A percentile compares a stretch with the other conserved stretches of the same genome.
Evolutionary conservation across 2,329 filamentous ascomycete species (phyloP).

Genomic region (Phaeosphaeriaceae sp.): DNA sequence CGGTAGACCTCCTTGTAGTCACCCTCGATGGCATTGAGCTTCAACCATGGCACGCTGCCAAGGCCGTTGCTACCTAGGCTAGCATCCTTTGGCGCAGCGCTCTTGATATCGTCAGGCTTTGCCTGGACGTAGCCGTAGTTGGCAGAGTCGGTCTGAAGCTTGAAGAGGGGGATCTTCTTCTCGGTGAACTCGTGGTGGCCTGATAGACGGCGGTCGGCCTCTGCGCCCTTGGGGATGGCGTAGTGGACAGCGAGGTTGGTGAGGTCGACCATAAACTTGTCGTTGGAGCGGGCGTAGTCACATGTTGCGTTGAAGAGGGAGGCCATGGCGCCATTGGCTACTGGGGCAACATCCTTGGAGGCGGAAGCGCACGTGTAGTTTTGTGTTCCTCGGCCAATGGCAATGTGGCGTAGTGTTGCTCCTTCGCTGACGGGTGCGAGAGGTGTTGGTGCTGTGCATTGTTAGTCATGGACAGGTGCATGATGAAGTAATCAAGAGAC

Average conservation of each 20-base stretch:
- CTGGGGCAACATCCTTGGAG: constrained; percentile 67
- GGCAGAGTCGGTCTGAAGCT: constrained; percentile 66
- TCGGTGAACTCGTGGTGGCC: constrained; percentile 84
- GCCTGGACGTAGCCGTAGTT: constrained; percentile 67
- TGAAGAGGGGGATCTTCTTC: constrained; percentile 76
- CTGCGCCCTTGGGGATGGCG: constrained; percentile 54
- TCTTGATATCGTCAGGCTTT: constrained; percentile 65
- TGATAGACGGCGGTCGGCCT: constrained; percentile 66
- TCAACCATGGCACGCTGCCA: constrained; percentile 81
- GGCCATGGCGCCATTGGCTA: constrained; percentile 75
- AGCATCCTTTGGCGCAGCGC: constrained; percentile 68
- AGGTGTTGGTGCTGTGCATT: constrained; percentile 57
- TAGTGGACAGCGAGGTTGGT: constrained; percentile 73
- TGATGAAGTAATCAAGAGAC: constrained; percentile 3
- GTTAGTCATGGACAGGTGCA: constrained; percentile 21
- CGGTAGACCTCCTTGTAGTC: constrained; percentile 79
- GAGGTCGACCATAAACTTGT: constrained; percentile 66
- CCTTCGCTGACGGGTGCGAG: constrained; percentile 68
- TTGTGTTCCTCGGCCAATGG: constrained; percentile 85
- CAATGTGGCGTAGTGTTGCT: constrained; percentile 75
- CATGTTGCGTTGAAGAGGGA: constrained; percentile 89
- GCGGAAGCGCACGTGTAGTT: constrained; percentile 83
- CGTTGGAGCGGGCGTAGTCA: constrained; percentile 66
- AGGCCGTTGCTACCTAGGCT: constrained; percentile 61
- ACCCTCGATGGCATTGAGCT: constrained; percentile 60